Evolutionary conservation across 306 rosid species (phyloP).

Genomic region (Cucumis cinereus): DNA sequence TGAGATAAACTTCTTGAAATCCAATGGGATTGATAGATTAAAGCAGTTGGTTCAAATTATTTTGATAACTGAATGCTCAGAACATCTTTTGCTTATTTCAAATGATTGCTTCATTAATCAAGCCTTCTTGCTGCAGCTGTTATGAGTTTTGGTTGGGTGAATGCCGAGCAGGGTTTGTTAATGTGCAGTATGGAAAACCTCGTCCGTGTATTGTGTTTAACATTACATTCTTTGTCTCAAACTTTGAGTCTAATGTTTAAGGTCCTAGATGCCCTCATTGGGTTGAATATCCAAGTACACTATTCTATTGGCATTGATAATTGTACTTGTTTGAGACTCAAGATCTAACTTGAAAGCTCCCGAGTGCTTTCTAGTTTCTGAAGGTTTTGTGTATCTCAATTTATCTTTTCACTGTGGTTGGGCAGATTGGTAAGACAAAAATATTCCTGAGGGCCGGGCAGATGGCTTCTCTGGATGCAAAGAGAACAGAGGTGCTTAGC

Average conservation of each 20-base stretch:
- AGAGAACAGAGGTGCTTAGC: constrained; percentile 95
- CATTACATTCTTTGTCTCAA: neutral
- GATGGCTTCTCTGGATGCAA: constrained; percentile 98
- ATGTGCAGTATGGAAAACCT: neutral
- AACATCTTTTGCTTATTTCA: neutral
- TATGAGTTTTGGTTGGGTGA: neutral
- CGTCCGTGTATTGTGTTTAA: neutral
- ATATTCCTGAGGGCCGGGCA: constrained; percentile 95
- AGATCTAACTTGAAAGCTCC: neutral
- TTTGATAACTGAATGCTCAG: neutral
- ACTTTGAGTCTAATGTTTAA: neutral
- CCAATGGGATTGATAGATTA: neutral
- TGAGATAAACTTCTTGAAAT: neutral
- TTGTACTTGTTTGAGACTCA: neutral
- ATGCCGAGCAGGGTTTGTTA: neutral
- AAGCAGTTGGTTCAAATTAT: neutral
- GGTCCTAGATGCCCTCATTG: neutral
- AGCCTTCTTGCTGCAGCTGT: neutral
- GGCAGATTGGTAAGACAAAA: constrained; percentile 89
- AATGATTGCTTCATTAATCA: neutral
- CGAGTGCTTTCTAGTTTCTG: neutral
- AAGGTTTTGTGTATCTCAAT: neutral
- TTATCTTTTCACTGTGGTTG: constrained; percentile 29
- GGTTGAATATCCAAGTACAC: neutral
- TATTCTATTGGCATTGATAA: neutral